Evolutionary conservation across 2,329 filamentous ascomycete species (phyloP).

Genomic region (Rosellinia necatrix): DNA sequence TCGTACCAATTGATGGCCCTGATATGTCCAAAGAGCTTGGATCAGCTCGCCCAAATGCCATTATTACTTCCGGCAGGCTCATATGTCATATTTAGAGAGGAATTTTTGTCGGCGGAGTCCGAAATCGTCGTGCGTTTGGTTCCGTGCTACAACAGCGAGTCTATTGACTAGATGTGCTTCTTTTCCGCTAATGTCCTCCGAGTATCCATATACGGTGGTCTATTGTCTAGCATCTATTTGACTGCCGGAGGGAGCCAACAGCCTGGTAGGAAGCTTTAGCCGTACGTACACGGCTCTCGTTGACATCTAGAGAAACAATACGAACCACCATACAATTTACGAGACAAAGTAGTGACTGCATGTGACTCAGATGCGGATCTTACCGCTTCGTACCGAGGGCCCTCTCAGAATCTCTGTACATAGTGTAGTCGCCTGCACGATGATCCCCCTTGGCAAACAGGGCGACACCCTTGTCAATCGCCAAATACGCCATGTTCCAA

Average conservation of each 20-base stretch:
- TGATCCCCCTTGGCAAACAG: slow-evolving; percentile 38
- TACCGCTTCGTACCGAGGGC: slow-evolving; percentile 13
- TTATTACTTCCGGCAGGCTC: no score
- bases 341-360: neutral
- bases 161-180: neutral
- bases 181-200: neutral
- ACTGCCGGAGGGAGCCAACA: no score
- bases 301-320: neutral
- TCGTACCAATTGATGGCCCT: no score
- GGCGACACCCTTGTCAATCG: slow-evolving; percentile 26
- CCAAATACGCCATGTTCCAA: slow-evolving; percentile 19
- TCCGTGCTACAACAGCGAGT: neutral
- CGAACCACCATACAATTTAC: neutral
- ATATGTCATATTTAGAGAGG: no score
- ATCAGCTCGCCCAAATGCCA: no score
- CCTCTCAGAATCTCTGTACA: slow-evolving; percentile 23
- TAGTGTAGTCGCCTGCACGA: slow-evolving; percentile 24
- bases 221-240: neutral
- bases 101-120: no score
- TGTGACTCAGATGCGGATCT: slow-evolving; percentile 20
- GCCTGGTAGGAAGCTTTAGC: no score
- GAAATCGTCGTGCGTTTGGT: neutral
- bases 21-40: neutral
- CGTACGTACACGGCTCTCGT: no score
- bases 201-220: neutral